Base-by-base conservation (phyloP, 2,329 filamentous ascomycete genomes). In the Endothia cerciana region DNA sequence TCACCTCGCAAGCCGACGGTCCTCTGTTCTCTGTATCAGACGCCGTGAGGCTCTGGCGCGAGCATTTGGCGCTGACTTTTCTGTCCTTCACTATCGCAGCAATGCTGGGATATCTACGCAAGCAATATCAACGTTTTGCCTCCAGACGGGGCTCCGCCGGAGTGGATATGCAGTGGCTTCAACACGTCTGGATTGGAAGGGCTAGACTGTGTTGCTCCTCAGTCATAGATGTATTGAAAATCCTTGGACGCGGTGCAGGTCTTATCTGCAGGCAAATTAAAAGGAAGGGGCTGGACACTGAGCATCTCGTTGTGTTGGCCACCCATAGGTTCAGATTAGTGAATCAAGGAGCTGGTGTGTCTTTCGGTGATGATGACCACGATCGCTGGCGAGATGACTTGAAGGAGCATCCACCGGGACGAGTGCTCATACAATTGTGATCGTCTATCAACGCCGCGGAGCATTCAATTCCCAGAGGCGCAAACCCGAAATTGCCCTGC, bases 61-160 rank as follows among this genome's bases (percentile, higher is more conserved):
- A 19, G 30, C 17, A 56, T 30, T 56, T n/a, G 33, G 33, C 33
- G 33, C 19, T 38, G 53, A 38, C 53, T 33, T 28, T 30, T 28
- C 19, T 43, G 6, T 22, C 43, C 43, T 60, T 51, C 15, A 1
- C 28, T 33, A 22, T 25, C 40, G 3, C n/a, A 63, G 51, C 61
- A 63, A 47, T 63, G 61, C 40, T 63, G 17, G 36, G 61, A 63
- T 55, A 56, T 63, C 6, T 63, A 63, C n/a, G 61, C 61, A 33
- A 56, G 36, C 49, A 56, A 63, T 28, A 49, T 63, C 49, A 56
- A 43, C 38, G 51, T 63, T 11, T 33, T 17, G 38, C 61, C 61
- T 33, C 61, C 61, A 19, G n/a, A 63, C 25, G 61, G 61, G 17
- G 51, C 36, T 22, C 51, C 51, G 49, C 61, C 61, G 10, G 30